These are phyloP conservation scores for Hypoxylon rubiginosum DNA, from an alignment of 2,329 filamentous ascomycete species.

Conservation along the genomic window DNA sequence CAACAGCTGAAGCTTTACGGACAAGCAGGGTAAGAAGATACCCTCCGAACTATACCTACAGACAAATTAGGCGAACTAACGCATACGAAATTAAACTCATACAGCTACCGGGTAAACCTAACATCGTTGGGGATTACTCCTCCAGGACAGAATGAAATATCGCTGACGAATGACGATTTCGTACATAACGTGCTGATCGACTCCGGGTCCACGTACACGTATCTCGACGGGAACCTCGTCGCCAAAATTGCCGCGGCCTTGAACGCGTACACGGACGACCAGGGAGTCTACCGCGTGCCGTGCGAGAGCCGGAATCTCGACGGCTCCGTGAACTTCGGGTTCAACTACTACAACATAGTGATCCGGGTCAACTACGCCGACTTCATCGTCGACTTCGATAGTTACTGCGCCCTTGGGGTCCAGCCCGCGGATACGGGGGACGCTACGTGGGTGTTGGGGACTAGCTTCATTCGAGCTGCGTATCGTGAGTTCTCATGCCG, in stretches of 20 bases:
- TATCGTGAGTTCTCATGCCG: conserved; percentile 50
- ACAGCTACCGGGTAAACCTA: conserved; percentile 56
- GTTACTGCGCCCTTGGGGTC: conserved; percentile 54
- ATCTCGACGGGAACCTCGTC: conserved; percentile 70
- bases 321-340: conserved; percentile 61
- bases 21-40: conserved; percentile 50
- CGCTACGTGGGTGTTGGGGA: conserved; percentile 54
- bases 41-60: not conserved
- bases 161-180: conserved; percentile 51
- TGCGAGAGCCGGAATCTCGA: conserved; percentile 56
- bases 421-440: conserved; percentile 52
- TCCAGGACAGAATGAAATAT: conserved; percentile 44
- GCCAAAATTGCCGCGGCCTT: conserved; percentile 55
- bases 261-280: conserved; percentile 49
- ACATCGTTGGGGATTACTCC: conserved; percentile 54
- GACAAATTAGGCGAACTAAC: not conserved
- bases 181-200: conserved; percentile 67
- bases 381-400: conserved; percentile 57
- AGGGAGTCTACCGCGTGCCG: conserved; percentile 51
- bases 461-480: conserved; percentile 56
- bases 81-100: not conserved
- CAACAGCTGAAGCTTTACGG: conserved; percentile 52
- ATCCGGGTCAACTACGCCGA: conserved; percentile 62
- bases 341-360: conserved; percentile 57
- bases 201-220: conserved; percentile 73